These are phyloP conservation scores for Rubia yunnanensis DNA, from an alignment of 257 asterid genomes.

Conservation along the genomic window DNA sequence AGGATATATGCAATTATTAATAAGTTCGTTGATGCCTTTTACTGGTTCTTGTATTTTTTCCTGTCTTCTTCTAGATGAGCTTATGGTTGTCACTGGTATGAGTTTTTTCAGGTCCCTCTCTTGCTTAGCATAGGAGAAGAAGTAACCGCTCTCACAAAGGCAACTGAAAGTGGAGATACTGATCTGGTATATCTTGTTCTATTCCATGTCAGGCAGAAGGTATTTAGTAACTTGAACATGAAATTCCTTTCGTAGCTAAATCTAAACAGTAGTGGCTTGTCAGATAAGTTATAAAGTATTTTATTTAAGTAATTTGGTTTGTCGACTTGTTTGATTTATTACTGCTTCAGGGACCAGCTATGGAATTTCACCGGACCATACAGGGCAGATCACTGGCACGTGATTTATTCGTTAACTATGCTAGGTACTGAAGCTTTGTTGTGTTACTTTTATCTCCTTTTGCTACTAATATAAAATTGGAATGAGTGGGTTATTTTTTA, in stretches of 20 bases:
- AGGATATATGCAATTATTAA: background rate
- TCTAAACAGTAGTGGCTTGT: background rate
- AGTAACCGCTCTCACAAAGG: conserved; percentile 80
- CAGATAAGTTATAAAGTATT: background rate
- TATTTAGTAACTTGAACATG: conserved; percentile 16
- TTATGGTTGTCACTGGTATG: conserved; percentile 1
- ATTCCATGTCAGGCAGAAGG: conserved; percentile 94
- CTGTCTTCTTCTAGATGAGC: background rate
- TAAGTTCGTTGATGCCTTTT: background rate
- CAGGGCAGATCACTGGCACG: conserved; percentile 88
- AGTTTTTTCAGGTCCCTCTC: conserved; percentile 68
- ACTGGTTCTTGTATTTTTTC: background rate
- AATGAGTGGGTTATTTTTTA: conserved; percentile 5
- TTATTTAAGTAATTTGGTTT: conserved; percentile 6
- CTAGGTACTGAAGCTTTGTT: conserved; percentile 46
- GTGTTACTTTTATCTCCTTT: background rate
- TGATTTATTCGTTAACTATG: conserved; percentile 75
- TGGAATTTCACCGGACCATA: conserved; percentile 73
- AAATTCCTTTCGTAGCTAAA: background rate
- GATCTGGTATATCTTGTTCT: conserved; percentile 95
- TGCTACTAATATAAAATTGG: background rate
- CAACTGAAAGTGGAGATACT: conserved; percentile 90
- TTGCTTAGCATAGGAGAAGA: conserved; percentile 95
- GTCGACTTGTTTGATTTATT: conserved; percentile 10
- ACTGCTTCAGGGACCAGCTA: conserved; percentile 55